Evolutionary conservation across 192 early-diverging fungal species (phyloP), one percentile per base, ranked within the genome.

Genomic region (Funneliformis mosseae): DNA sequence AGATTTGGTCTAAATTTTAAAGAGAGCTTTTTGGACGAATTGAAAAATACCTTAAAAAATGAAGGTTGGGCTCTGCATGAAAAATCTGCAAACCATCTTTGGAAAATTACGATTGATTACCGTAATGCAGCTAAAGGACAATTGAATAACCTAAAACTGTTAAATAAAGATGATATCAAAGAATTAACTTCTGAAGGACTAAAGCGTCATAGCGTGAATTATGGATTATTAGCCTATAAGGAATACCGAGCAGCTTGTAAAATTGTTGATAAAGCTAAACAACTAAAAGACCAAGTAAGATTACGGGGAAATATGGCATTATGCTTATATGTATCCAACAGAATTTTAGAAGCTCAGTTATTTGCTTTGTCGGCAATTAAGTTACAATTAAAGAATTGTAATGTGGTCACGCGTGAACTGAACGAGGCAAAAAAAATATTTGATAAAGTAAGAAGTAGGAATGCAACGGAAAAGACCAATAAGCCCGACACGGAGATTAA

Each of bases 301-400:
- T n/a, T 70, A 70, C 68, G 68, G 21, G 39, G 68, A 18, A 70
- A 42, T 42, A 70, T 70, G 68, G 68, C 68, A 70, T n/a, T 70
- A 70, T 70, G 68, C 9, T 70, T 45, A 43, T 70, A 70, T 18
- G 23, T 70, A 8, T 70, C 39, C 8, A 10, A 70, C 1, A n/a
- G n/a, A 9, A 23, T 8, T 18, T 0, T 70, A 9, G 68, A 70
- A 70, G 33, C 68, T n/a, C 68, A 70, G 12, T n/a, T 42, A 43
- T 70, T 43, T 42, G 68, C 68, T 70, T 70, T 70, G 42, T 42
- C 68, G 18, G 68, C 68, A 39, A 70, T 70, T 70, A 11, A 70
- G 1, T 45, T 70, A 18, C 28, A 39, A 8, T 14, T 21, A 18
- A 28, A 42, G 12, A 7, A 70, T 70, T 23, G 21, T 70, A 1